phyloP scores from a whole-genome alignment of 2,329 filamentous ascomycete species.

The Diaporthe citrichinensis region DNA sequence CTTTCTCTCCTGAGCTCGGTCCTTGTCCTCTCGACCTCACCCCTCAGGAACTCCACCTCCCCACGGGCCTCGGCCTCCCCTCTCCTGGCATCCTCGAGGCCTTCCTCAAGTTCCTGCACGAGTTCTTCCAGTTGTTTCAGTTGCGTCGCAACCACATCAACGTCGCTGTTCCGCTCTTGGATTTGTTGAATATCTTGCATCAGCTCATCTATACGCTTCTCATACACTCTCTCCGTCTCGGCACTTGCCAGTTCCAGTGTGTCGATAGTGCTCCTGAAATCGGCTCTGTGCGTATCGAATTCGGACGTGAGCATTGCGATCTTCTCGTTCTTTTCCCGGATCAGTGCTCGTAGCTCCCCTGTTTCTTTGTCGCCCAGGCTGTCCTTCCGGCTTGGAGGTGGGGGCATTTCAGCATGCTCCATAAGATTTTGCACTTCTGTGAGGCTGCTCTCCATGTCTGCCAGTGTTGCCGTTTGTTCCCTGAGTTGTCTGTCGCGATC shows the following conservation, averaged over 20 bases:
- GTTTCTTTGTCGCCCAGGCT: conserved; percentile 79
- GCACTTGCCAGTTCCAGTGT: conserved; percentile 95
- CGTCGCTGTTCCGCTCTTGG: conserved; percentile 87
- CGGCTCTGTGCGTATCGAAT: conserved; percentile 93
- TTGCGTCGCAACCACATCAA: conserved; percentile 90
- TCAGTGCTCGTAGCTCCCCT: conserved; percentile 81
- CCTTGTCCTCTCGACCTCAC: conserved; percentile 92
- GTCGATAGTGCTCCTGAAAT: conserved; percentile 97
- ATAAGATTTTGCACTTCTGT: conserved; percentile 83
- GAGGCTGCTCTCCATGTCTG: conserved; percentile 91
- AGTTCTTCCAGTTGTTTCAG: conserved; percentile 96
- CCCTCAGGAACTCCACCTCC: conserved; percentile 94
- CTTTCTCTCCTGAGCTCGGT: conserved; percentile 90
- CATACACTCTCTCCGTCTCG: conserved; percentile 96
- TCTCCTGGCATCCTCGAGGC: conserved; percentile 91
- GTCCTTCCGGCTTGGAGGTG: conserved; percentile 55
- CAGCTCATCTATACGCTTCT: conserved; percentile 89
- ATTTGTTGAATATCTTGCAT: conserved; percentile 87
- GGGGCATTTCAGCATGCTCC: conserved; percentile 65
- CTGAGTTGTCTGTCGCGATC: conserved; percentile 90
- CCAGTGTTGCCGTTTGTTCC: conserved; percentile 85
- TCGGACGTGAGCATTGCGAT: conserved; percentile 93
- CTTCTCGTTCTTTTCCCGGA: conserved; percentile 97
- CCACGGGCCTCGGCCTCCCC: conserved; percentile 96
- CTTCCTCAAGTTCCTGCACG: conserved; percentile 96